Evolutionary conservation across 176 grass and related monocot species (phyloP).

Genomic region (Aegilops bicornis): DNA sequence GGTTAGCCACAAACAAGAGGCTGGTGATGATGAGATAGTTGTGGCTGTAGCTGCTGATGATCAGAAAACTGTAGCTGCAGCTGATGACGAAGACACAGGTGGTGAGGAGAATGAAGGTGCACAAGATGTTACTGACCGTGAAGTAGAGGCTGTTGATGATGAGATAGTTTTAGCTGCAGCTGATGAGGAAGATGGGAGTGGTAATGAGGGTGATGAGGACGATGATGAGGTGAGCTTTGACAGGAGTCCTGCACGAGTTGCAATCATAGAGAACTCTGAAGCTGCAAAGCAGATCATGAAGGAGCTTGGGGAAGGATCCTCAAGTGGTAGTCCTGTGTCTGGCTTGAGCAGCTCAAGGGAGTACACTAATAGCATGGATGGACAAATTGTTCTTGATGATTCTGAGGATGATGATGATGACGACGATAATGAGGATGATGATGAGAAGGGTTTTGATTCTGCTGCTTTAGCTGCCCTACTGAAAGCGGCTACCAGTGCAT

Average conservation of each 20-base stretch:
- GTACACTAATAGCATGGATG: constrained; percentile 49
- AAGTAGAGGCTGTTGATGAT: constrained; percentile 27
- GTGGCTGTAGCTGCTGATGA: constrained; percentile 14
- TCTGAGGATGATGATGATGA: constrained; percentile 72
- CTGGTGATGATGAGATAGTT: constrained; percentile 24
- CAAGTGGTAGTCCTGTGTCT: constrained; percentile 36
- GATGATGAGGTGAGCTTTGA: constrained; percentile 43
- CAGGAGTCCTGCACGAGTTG: constrained; percentile 46
- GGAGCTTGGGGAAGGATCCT: constrained; percentile 61
- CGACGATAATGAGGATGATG: constrained; percentile 58
- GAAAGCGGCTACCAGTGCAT: constrained; percentile 63
- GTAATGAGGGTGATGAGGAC: constrained; percentile 51
- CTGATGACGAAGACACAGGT: constrained; percentile 22
- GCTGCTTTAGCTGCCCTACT: constrained; percentile 64
- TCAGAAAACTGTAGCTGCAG: constrained; percentile 22
- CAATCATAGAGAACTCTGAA: constrained; percentile 60
- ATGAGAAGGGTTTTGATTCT: constrained; percentile 69
- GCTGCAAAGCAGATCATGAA: constrained; percentile 56
- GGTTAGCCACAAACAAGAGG: constrained; percentile 4
- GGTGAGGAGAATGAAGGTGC: constrained; percentile 16
- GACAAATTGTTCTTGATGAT: constrained; percentile 61
- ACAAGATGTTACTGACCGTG: not conserved
- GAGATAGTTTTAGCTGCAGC: constrained; percentile 11
- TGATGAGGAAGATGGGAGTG: constrained; percentile 34
- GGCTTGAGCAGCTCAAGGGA: constrained; percentile 47